A percentile compares a stretch with the other conserved stretches of the same genome.
Conservation (phyloP, 352 stramenopile species). For the Elongisporangium prolatum region DNA sequence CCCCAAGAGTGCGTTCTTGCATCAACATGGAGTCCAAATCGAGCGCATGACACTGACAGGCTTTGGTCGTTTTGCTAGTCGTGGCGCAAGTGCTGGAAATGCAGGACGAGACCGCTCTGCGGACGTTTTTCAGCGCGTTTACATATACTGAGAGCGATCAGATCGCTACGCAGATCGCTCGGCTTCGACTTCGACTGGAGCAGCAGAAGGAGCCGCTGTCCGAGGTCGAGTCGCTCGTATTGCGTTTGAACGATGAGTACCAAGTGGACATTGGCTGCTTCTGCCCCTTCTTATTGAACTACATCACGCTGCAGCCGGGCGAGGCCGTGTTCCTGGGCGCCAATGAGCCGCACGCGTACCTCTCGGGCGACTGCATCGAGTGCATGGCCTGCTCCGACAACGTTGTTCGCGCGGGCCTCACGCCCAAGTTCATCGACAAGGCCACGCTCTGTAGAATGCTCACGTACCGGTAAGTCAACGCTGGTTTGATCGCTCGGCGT, state of each 20-base stretch:
- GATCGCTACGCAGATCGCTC: conserved; percentile 64
- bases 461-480: conserved; percentile 85
- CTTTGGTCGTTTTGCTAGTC: conserved; percentile 10
- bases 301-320: conserved; percentile 92
- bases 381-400: conserved; percentile 99
- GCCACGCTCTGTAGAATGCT: conserved; percentile 96
- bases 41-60: conserved; percentile 1
- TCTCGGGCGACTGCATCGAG: conserved; percentile 95
- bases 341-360: conserved; percentile 99
- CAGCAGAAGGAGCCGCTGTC: conserved; percentile 19
- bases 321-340: conserved; percentile 97
- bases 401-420: conserved; percentile 97
- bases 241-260: conserved; percentile 94
- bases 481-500: conserved; percentile 15
- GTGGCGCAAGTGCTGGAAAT: conserved; percentile 31
- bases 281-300: conserved; percentile 98
- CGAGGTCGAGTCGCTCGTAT: conserved; percentile 73
- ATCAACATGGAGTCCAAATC: not conserved
- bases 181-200: conserved; percentile 78
- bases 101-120: conserved; percentile 40
- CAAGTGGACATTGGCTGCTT: conserved; percentile 97
- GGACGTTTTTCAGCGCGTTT: conserved; percentile 72
- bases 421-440: conserved; percentile 99
- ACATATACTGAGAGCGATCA: conserved; percentile 70
- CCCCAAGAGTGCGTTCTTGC: conserved; percentile 19